Percentiles rank a stretch among this genome's conserved stretches.
Evolutionary conservation across 2,329 filamentous ascomycete genomes (phyloP).

Genomic region (Teratosphaeria pseudoeucalypti): DNA sequence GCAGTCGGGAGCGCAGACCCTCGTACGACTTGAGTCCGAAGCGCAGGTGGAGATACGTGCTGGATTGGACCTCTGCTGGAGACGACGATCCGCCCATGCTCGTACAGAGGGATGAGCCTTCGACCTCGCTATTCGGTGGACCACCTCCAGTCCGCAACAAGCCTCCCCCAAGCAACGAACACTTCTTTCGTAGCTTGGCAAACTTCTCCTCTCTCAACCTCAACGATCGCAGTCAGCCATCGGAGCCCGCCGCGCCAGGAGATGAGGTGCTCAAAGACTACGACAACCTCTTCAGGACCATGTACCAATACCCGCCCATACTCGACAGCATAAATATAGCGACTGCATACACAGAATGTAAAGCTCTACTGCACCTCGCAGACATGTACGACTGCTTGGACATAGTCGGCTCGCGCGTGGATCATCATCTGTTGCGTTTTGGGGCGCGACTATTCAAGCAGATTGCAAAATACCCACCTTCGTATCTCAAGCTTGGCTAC

Average conservation of each 20-base stretch:
- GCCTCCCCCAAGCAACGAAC: slow-evolving; percentile 50
- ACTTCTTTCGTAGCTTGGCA: slow-evolving; percentile 80
- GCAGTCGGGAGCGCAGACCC: slow-evolving; percentile 27
- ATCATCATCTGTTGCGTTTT: slow-evolving; percentile 89
- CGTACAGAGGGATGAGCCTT: slow-evolving; percentile 57
- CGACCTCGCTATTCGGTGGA: slow-evolving; percentile 22
- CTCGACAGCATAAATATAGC: slow-evolving; percentile 83
- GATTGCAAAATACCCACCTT: slow-evolving; percentile 90
- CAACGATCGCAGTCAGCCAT: slow-evolving; percentile 32
- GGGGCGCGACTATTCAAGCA: slow-evolving; percentile 88
- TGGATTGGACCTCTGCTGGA: slow-evolving; percentile 61
- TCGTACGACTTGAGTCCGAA: slow-evolving; percentile 30
- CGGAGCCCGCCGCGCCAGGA: slow-evolving; percentile 41
- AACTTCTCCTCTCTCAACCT: slow-evolving; percentile 55
- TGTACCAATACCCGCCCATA: slow-evolving; percentile 82
- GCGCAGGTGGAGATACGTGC: slow-evolving; percentile 74
- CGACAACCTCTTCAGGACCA: slow-evolving; percentile 88
- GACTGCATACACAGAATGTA: slow-evolving; percentile 87
- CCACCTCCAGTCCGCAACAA: slow-evolving; percentile 51
- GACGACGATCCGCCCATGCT: slow-evolving; percentile 77
- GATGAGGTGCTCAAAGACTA: slow-evolving; percentile 81
- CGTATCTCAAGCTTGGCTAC: slow-evolving; percentile 81
- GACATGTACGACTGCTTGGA: slow-evolving; percentile 88
- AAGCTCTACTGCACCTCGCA: slow-evolving; percentile 75
- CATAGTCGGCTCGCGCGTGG: slow-evolving; percentile 79